Conservation (phyloP, 495 filamentous ascomycete genomes). For the Penicillium manginii region DNA sequence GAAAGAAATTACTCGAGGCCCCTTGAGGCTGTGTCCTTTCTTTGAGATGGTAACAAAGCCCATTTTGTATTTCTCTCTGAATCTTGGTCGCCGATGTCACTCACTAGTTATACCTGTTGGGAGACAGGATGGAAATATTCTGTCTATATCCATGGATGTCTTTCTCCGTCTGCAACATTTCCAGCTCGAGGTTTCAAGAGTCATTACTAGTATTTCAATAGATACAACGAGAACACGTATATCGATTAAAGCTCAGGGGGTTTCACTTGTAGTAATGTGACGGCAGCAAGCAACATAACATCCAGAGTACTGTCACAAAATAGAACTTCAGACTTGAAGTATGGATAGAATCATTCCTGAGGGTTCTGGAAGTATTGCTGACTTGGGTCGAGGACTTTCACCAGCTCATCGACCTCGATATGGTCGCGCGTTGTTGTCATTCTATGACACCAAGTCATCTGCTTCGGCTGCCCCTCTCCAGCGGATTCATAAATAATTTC, state of each 20-base stretch:
- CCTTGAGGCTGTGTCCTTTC: neutral
- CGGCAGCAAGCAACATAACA: no score
- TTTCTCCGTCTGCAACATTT: no score
- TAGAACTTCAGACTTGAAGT: neutral
- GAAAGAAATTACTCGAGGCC: neutral
- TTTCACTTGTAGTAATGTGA: no score
- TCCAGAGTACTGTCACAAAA: neutral
- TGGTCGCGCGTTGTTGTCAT: conserved; percentile 85
- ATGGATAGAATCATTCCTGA: neutral
- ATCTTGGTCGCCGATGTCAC: neutral
- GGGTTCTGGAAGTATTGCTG: neutral
- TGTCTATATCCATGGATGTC: no score
- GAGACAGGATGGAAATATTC: neutral
- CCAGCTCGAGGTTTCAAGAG: no score
- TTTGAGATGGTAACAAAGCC: neutral
- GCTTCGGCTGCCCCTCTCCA: conserved; percentile 47
- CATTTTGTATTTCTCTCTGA: neutral
- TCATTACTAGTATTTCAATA: no score
- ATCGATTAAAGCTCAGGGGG: no score
- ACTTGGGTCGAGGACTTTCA: conserved; percentile 54
- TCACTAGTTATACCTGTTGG: neutral
- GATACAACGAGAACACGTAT: no score
- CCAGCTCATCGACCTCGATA: conserved; percentile 65
- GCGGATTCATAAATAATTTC: conserved; percentile 76
- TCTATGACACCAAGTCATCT: conserved; percentile 78